Evolutionary conservation across 441 rosid genomes (phyloP), one percentile per base, ranked within the genome.

Genomic region (Erodium chrysanthum): DNA sequence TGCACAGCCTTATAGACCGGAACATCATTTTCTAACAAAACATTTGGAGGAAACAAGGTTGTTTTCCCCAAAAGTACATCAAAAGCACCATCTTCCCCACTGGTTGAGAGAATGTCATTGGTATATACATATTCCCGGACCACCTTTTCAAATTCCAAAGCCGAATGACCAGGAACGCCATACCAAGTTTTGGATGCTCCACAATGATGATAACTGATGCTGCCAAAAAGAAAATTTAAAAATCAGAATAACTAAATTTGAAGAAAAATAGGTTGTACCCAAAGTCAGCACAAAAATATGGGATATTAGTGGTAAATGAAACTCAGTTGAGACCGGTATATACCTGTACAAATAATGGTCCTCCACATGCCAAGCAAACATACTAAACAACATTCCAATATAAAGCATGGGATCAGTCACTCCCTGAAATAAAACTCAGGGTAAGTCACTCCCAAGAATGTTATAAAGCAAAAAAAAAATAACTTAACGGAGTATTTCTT

Each of bases 321-420:
- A 66, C 22, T 23, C 48, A 70, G 42, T 37, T 6, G 35, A 54
- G 48, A 18, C 35, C 65, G 59, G 66, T 66, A 74, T 20, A 65
- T 85, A 96, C 99, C 99, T 96, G 73, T 92, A 96, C 81, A 96
- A 77, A 77, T 90, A 96, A 80, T 96, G 99, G 76, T 96, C 99
- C 80, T 96, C 99, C 73, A 96, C 99, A 65, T 96, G 99, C 99
- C 99, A 96, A 48, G 99, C 99, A 84, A 96, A 96, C 84, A 92
- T 79, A 70, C 99, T 96, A 82, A 96, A 96, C 35, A 96, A 83
- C 99, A 96, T 96, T 77, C 99, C 99, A 21, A 96, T 89, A 83
- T 96, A 96, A 77, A 96, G 97, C 99, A 96, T 96, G 14, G 99
- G 99, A 63, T 96, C 99, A 52, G 99, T 96, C 74, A 96, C 92